These are phyloP conservation scores for Mycena chlorophos DNA, from an alignment of 768 basidiomycete species.

Conservation along the genomic window DNA sequence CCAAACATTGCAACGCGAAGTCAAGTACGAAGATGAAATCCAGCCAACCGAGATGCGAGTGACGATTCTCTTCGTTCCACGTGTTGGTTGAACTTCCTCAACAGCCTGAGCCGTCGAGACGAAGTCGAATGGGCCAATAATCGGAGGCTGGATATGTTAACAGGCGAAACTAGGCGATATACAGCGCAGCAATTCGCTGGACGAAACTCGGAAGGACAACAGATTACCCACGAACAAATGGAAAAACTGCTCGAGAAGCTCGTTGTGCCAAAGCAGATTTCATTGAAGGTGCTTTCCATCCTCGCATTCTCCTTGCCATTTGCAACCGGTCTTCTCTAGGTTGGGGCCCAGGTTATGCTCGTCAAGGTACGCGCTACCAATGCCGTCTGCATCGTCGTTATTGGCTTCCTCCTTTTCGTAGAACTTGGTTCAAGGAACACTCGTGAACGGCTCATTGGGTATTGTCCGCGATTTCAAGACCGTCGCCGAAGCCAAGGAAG, in stretches of 20 bases:
- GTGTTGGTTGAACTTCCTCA: constrained; percentile 3
- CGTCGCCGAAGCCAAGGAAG: constrained; percentile 40
- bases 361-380: constrained; percentile 59
- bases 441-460: constrained; percentile 75
- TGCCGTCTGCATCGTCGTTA: background rate
- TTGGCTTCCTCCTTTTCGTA: constrained; percentile 25
- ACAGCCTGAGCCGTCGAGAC: constrained; percentile 66
- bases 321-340: constrained; percentile 35
- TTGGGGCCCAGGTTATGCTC: constrained; percentile 86
- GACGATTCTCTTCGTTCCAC: background rate
- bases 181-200: constrained; percentile 48
- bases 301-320: constrained; percentile 5
- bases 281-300: constrained; percentile 48
- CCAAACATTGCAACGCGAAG: constrained; percentile 50
- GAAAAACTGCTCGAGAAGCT: constrained; percentile 55
- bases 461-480: constrained; percentile 49
- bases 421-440: constrained; percentile 66
- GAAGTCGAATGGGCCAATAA: constrained; percentile 76
- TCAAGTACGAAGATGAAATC: constrained; percentile 70
- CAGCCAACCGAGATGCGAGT: constrained; percentile 79
- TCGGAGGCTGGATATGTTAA: constrained; percentile 46
- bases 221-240: constrained; percentile 39
- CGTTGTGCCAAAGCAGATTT: constrained; percentile 49
- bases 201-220: constrained; percentile 42
- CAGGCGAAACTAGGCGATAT: constrained; percentile 41